Conservation (phyloP, 2,329 filamentous ascomycete genomes). For the Fusarium decemcellulare region DNA sequence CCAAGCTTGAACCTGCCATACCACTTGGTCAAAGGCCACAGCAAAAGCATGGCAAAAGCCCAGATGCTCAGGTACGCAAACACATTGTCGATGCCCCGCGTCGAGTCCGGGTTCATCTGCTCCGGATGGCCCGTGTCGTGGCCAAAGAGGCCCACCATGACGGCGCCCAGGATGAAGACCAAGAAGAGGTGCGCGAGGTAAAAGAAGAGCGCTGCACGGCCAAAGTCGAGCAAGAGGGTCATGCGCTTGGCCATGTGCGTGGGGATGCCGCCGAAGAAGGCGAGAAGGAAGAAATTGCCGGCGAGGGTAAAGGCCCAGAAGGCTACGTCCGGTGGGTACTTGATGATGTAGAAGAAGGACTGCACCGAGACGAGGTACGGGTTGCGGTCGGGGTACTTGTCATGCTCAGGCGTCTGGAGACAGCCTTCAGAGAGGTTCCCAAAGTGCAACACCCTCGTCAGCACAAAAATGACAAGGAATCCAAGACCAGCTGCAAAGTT, state of each 20-base stretch:
- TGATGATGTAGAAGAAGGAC: conserved; percentile 63
- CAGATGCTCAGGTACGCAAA: conserved; percentile 56
- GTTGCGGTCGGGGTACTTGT: conserved; percentile 49
- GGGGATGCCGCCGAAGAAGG: conserved; percentile 54
- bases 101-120: conserved; percentile 43
- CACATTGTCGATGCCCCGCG: conserved; percentile 54
- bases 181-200: conserved; percentile 58
- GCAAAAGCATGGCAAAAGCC: conserved; percentile 51
- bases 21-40: conserved; percentile 59
- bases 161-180: conserved; percentile 46
- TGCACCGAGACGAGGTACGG: conserved; percentile 57
- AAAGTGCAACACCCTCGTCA: conserved; percentile 57
- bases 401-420: conserved; percentile 56
- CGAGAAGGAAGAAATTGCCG: conserved; percentile 56
- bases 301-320: conserved; percentile 60
- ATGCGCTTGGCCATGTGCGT: conserved; percentile 47
- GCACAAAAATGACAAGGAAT: conserved; percentile 56
- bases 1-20: conserved; percentile 60
- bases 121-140: conserved; percentile 48
- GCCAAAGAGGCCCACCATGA: conserved; percentile 52
- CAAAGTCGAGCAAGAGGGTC: conserved; percentile 57
- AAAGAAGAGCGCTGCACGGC: conserved; percentile 63
- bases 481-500: conserved; percentile 48
- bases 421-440: conserved; percentile 62
- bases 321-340: conserved; percentile 63